Evolutionary conservation across 352 stramenopile genomes (phyloP).

Genomic region (Phytophthora melonis): DNA sequence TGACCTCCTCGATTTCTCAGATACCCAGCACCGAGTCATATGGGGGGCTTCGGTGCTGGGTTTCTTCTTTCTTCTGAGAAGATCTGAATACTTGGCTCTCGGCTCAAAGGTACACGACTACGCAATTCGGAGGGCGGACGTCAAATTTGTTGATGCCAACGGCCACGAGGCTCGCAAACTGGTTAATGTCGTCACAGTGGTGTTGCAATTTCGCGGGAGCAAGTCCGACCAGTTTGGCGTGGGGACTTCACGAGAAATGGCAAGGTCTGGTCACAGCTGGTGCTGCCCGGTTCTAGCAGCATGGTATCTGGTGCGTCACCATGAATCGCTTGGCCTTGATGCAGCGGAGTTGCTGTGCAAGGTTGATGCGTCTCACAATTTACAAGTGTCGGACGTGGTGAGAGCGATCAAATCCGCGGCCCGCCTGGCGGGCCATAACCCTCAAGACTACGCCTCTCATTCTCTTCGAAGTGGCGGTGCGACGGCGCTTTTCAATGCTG

Average conservation of each 20-base stretch:
- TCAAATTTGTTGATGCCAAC: not conserved
- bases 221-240: conserved; percentile 4
- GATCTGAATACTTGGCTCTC: not conserved
- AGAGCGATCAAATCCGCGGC: too few species aligned
- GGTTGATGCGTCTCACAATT: too few species aligned
- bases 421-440: too few species aligned
- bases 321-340: too few species aligned
- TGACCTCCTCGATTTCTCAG: not conserved
- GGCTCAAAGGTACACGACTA: conserved; percentile 1
- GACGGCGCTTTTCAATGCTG: not conserved
- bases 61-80: not conserved
- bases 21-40: not conserved
- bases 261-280: too few species aligned
- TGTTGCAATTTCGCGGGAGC: conserved; percentile 9
- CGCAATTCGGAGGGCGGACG: conserved; percentile 1
- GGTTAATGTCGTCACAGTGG: not conserved
- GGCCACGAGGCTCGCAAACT: not conserved
- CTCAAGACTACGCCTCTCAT: too few species aligned
- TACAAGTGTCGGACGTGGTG: too few species aligned
- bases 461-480: conserved; percentile 1
- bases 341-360: too few species aligned
- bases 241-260: not conserved
- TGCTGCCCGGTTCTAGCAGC: too few species aligned
- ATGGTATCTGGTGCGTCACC: too few species aligned
- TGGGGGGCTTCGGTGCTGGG: not conserved